phyloP scores from a whole-genome alignment of 2,329 filamentous ascomycete species.

The Fusarium napiforme region DNA sequence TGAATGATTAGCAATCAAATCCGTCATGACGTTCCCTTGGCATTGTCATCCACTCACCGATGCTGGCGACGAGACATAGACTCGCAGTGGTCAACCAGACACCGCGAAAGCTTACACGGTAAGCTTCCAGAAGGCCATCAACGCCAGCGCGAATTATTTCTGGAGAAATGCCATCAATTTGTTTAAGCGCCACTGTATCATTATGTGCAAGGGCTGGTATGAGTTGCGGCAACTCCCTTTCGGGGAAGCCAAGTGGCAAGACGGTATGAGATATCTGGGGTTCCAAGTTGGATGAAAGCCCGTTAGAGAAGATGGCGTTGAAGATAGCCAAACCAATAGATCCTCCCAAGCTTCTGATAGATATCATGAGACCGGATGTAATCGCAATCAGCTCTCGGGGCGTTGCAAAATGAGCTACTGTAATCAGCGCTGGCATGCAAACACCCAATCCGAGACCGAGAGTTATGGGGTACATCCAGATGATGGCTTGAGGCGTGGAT shows the following conservation, averaged over 20 bases:
- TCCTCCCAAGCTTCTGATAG: neutral
- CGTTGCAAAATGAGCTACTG: constrained; percentile 4
- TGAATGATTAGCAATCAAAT: neutral
- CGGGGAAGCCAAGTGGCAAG: neutral
- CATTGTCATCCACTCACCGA: neutral
- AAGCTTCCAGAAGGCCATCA: neutral
- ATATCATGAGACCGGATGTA: neutral
- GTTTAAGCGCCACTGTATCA: neutral
- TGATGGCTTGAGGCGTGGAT: neutral
- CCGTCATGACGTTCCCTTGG: rapidly evolving
- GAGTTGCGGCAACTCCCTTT: neutral
- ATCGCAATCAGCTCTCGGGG: neutral
- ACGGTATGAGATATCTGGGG: neutral
- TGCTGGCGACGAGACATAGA: neutral
- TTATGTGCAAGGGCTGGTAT: neutral
- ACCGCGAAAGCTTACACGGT: neutral
- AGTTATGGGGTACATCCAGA: neutral
- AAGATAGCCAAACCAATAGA: neutral
- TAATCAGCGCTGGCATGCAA: neutral
- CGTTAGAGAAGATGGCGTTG: neutral
- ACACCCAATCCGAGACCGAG: neutral
- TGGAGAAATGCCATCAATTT: neutral
- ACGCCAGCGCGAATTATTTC: neutral
- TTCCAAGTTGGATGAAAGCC: neutral
- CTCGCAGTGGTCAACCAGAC: neutral